These are phyloP conservation scores for Colletotrichum nymphaeae DNA, from an alignment of 2,329 filamentous ascomycete species.

Conservation along the genomic window DNA sequence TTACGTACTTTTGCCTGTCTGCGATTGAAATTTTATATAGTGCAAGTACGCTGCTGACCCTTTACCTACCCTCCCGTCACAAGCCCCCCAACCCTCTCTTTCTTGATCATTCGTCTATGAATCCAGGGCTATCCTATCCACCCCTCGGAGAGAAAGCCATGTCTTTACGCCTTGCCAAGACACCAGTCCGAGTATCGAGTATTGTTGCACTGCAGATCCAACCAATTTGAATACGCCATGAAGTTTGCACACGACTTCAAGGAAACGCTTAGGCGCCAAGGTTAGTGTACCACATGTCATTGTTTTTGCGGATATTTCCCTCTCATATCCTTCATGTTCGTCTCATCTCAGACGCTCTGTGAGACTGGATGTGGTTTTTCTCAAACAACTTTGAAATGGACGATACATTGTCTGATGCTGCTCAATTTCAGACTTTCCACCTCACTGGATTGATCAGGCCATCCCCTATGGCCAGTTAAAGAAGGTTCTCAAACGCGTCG, in stretches of 20 bases:
- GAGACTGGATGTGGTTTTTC: background rate
- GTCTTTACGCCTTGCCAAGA: constrained; percentile 7
- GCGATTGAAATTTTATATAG: constrained; percentile 17
- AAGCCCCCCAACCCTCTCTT: background rate
- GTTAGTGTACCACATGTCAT: constrained; percentile 41
- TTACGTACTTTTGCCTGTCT: constrained; percentile 1
- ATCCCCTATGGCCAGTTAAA: constrained; percentile 89
- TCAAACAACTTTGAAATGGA: background rate
- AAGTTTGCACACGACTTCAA: constrained; percentile 88
- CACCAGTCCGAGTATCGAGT: background rate
- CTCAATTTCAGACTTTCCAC: constrained; percentile 70
- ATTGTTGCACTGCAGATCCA: constrained; percentile 10
- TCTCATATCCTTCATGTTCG: background rate
- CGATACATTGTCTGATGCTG: background rate
- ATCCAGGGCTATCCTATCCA: background rate
- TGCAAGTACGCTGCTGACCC: background rate
- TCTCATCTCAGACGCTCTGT: background rate
- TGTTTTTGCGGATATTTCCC: background rate
- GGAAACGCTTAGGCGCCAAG: constrained; percentile 73
- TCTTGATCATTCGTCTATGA: background rate
- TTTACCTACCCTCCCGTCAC: background rate
- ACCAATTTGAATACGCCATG: constrained; percentile 62
- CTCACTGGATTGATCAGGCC: constrained; percentile 77
- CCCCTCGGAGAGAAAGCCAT: background rate
- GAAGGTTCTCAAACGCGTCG: constrained; percentile 87